These are phyloP conservation scores for Lactifluus volemus DNA, from an alignment of 768 basidiomycete genomes.

Conservation along the genomic window DNA sequence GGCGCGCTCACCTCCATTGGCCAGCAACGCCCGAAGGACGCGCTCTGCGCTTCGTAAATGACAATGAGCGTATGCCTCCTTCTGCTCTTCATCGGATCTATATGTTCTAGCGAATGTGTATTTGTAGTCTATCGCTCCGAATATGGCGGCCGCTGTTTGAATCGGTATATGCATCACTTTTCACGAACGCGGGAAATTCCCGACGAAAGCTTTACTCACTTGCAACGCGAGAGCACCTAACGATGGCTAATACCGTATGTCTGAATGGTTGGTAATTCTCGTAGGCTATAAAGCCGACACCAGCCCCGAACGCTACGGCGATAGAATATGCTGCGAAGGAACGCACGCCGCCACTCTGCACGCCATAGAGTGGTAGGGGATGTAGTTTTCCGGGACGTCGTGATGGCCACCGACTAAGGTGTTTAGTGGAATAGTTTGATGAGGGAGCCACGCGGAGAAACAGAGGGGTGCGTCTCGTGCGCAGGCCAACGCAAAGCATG, in stretches of 20 bases:
- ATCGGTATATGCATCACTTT: constrained; percentile 20
- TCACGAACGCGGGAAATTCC: not conserved
- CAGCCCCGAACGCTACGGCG: constrained; percentile 26
- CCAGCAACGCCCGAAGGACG: constrained; percentile 73
- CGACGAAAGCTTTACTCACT: constrained; percentile 31
- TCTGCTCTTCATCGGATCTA: constrained; percentile 39
- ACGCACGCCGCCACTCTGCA: not conserved
- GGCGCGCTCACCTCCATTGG: constrained; percentile 67
- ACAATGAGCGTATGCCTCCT: constrained; percentile 60
- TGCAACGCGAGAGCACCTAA: constrained; percentile 76
- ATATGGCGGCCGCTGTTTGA: constrained; percentile 46
- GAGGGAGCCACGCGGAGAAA: not conserved
- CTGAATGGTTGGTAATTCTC: constrained; percentile 64
- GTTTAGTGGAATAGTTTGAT: not conserved
- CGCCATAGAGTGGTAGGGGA: not conserved
- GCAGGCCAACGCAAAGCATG: constrained; percentile 10
- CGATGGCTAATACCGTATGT: constrained; percentile 61
- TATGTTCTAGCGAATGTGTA: constrained; percentile 49
- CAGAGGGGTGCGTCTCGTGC: not conserved
- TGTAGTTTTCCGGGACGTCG: not conserved
- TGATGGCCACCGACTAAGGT: not conserved
- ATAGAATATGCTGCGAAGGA: constrained; percentile 10
- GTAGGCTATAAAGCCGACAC: constrained; percentile 42
- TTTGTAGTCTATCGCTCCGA: constrained; percentile 67
- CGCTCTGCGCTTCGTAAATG: constrained; percentile 77